phyloP scores from a whole-genome alignment of 1,139 yeast species.

The Taphrina wiesneri region DNA sequence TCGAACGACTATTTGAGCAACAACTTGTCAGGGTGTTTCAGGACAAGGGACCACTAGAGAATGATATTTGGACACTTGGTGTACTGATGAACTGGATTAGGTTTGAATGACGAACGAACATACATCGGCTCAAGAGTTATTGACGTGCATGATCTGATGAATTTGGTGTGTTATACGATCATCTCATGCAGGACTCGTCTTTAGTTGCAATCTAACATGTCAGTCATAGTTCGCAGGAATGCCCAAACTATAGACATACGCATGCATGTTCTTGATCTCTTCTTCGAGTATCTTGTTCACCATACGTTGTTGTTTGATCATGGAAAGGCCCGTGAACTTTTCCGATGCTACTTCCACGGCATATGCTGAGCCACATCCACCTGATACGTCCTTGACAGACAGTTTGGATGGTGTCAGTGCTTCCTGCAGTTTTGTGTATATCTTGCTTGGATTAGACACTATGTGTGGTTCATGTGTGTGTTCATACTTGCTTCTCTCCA shows the following conservation, averaged over 20 bases:
- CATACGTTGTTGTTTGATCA: slow-evolving; percentile 87
- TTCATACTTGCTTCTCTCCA: slow-evolving; percentile 28
- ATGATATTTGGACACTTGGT: slow-evolving; percentile 14
- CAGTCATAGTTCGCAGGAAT: not conserved
- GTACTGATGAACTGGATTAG: slow-evolving; percentile 1
- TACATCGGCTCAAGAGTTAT: not conserved
- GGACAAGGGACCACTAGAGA: not conserved
- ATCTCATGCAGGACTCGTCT: slow-evolving; percentile 58
- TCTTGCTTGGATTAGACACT: not conserved
- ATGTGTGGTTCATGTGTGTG: not conserved
- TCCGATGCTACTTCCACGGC: slow-evolving; percentile 76
- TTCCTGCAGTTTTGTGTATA: slow-evolving; percentile 51
- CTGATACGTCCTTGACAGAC: slow-evolving; percentile 75
- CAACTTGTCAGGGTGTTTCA: not conserved
- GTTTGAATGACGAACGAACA: not conserved
- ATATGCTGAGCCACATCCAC: slow-evolving; percentile 98
- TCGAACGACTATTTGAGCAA: not conserved
- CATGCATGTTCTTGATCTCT: slow-evolving; percentile 93
- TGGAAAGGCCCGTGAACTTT: slow-evolving; percentile 73
- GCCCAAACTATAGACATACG: slow-evolving; percentile 3
- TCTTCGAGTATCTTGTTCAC: slow-evolving; percentile 80
- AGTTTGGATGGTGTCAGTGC: slow-evolving; percentile 62
- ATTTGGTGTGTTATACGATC: too few relatives aligned
- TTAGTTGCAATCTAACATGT: slow-evolving; percentile 52
- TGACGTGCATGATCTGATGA: not conserved